Evolutionary conservation across 768 basidiomycete genomes (phyloP).

Genomic region (Lentinula guzmanii): DNA sequence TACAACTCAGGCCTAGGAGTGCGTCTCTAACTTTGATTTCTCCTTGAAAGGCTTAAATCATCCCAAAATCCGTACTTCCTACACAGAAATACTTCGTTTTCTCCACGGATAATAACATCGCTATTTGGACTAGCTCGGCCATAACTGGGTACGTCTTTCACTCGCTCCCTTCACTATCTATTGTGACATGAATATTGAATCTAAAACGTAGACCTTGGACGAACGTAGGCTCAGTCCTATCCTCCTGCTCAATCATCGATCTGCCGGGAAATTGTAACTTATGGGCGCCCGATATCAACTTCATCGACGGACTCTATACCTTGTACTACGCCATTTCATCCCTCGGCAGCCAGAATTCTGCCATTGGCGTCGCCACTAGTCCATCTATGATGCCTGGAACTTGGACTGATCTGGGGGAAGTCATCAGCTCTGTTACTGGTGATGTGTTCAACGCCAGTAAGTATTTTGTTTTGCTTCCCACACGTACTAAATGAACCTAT

Average conservation of each 20-base stretch:
- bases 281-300: slow-evolving; percentile 3
- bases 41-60: background rate
- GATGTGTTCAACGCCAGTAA: slow-evolving; percentile 3
- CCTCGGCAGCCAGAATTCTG: background rate
- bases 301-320: background rate
- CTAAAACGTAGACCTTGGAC: background rate
- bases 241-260: background rate
- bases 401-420: slow-evolving; percentile 5
- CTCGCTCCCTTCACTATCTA: background rate
- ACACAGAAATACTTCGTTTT: slow-evolving; percentile 3
- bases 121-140: background rate
- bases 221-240: background rate
- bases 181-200: background rate
- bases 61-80: background rate
- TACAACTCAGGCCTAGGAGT: background rate
- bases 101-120: background rate
- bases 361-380: slow-evolving; percentile 4
- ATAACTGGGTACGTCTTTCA: background rate
- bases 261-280: background rate
- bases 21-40: background rate
- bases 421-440: background rate
- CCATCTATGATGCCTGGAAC: slow-evolving; percentile 2
- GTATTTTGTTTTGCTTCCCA: background rate
- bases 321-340: slow-evolving; percentile 2
- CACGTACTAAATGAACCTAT: background rate